Evolutionary conservation across 768 basidiomycete genomes (phyloP).

Genomic region (Boletus pseudopeckii): DNA sequence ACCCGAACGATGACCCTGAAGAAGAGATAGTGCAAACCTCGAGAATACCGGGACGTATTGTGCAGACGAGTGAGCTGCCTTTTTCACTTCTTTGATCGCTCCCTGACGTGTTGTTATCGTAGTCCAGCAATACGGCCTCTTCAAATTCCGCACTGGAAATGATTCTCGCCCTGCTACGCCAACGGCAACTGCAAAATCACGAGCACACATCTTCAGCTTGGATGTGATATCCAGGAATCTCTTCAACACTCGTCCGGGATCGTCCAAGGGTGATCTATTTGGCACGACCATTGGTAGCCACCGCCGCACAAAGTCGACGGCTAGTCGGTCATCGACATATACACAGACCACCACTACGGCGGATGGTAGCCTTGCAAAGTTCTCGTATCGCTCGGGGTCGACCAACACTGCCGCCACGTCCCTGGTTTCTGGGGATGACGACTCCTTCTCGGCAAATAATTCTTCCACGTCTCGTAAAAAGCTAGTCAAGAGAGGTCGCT

Average conservation of each 20-base stretch:
- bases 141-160: conserved; percentile 79
- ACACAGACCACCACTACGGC: conserved; percentile 67
- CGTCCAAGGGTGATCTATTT: conserved; percentile 72
- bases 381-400: conserved; percentile 69
- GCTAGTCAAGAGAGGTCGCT: conserved; percentile 46
- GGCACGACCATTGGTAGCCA: conserved; percentile 67
- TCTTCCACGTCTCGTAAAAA: conserved; percentile 45
- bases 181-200: conserved; percentile 65
- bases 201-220: conserved; percentile 82
- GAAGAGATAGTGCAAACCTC: conserved; percentile 82
- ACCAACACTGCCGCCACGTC: conserved; percentile 63
- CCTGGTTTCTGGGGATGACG: conserved; percentile 59
- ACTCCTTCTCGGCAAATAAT: conserved; percentile 44
- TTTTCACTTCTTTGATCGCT: neutral
- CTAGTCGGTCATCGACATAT: conserved; percentile 69
- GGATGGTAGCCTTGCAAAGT: conserved; percentile 66
- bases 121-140: conserved; percentile 89
- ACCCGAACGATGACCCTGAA: conserved; percentile 68
- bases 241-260: conserved; percentile 68
- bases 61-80: conserved; percentile 72
- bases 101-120: neutral
- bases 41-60: conserved; percentile 68
- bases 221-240: conserved; percentile 89
- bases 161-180: conserved; percentile 84
- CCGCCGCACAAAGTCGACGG: conserved; percentile 58